phyloP scores from a whole-genome alignment of 2,329 filamentous ascomycete genomes.

The Sordariomycetes sp. region DNA sequence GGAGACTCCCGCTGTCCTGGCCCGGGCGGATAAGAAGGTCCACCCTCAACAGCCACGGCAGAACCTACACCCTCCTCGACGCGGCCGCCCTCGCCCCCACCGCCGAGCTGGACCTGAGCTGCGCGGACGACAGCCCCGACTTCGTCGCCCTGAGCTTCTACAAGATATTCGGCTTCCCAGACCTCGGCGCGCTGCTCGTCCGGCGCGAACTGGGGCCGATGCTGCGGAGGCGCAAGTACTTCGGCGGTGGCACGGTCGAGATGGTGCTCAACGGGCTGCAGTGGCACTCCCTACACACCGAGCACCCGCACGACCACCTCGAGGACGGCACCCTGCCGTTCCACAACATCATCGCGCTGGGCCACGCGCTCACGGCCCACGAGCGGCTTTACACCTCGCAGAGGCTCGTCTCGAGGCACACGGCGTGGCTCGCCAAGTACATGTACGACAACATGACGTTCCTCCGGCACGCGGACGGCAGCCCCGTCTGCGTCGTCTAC shows the following conservation, averaged over 20 bases:
- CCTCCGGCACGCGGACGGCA: conserved; percentile 61
- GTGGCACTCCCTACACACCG: conserved; percentile 72
- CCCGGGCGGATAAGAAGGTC: conserved; percentile 30
- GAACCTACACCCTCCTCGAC: conserved; percentile 64
- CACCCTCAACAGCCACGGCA: conserved; percentile 9
- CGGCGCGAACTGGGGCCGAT: conserved; percentile 56
- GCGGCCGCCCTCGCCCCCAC: conserved; percentile 75
- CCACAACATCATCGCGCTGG: conserved; percentile 79
- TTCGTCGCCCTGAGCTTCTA: conserved; percentile 85
- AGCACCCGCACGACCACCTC: conserved; percentile 65
- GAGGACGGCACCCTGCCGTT: conserved; percentile 90
- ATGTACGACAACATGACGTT: conserved; percentile 46
- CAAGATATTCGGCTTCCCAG: conserved; percentile 96
- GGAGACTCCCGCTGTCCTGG: conserved; percentile 65
- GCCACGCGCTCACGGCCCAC: conserved; percentile 63
- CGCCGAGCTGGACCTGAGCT: conserved; percentile 59
- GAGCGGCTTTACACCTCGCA: conserved; percentile 60
- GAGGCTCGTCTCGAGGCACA: conserved; percentile 59
- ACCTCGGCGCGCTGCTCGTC: conserved; percentile 77
- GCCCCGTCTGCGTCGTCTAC: conserved; percentile 57
- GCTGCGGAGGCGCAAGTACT: conserved; percentile 64
- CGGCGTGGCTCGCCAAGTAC: conserved; percentile 48
- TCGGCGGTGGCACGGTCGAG: conserved; percentile 90
- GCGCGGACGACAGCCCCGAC: conserved; percentile 56
- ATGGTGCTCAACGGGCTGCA: conserved; percentile 70